Evolutionary conservation across 2,329 filamentous ascomycete species (phyloP).

Genomic region (Didymella lethalis): DNA sequence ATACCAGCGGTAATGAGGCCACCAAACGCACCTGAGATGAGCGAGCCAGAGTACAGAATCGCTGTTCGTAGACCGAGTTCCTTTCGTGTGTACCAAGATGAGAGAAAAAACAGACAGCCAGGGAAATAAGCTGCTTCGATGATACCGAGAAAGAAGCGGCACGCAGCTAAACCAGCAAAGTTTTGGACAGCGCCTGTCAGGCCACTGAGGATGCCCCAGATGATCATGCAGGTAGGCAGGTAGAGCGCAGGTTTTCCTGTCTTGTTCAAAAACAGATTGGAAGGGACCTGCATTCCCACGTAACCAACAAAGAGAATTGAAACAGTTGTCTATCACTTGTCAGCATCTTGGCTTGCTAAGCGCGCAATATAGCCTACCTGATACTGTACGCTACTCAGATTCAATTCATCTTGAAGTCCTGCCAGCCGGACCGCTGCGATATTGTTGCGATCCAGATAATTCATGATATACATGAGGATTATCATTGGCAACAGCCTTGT

Average conservation of each 20-base stretch:
- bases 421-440: slow-evolving; percentile 47
- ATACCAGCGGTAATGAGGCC: slow-evolving; percentile 67
- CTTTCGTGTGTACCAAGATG: slow-evolving; percentile 72
- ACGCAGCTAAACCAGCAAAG: slow-evolving; percentile 56
- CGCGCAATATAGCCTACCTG: slow-evolving; percentile 39
- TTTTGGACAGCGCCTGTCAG: slow-evolving; percentile 53
- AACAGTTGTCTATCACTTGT: slow-evolving; percentile 28
- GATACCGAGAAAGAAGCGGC: slow-evolving; percentile 62
- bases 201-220: slow-evolving; percentile 53
- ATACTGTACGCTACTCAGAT: slow-evolving; percentile 66
- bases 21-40: slow-evolving; percentile 76
- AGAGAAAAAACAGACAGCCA: slow-evolving; percentile 69
- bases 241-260: slow-evolving; percentile 51
- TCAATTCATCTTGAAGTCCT: slow-evolving; percentile 52
- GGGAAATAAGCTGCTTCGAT: slow-evolving; percentile 60
- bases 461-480: slow-evolving; percentile 51
- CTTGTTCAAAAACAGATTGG: slow-evolving; percentile 56
- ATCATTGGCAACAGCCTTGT: slow-evolving; percentile 57
- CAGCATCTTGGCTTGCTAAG: neutral
- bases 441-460: slow-evolving; percentile 46
- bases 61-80: slow-evolving; percentile 72
- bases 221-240: slow-evolving; percentile 50
- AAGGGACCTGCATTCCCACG: slow-evolving; percentile 47
- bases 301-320: slow-evolving; percentile 68
- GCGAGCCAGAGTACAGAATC: slow-evolving; percentile 70